phyloP scores from a whole-genome alignment of 202 grass and related monocot species.

The Bolboschoenoplectus hybrid region DNA sequence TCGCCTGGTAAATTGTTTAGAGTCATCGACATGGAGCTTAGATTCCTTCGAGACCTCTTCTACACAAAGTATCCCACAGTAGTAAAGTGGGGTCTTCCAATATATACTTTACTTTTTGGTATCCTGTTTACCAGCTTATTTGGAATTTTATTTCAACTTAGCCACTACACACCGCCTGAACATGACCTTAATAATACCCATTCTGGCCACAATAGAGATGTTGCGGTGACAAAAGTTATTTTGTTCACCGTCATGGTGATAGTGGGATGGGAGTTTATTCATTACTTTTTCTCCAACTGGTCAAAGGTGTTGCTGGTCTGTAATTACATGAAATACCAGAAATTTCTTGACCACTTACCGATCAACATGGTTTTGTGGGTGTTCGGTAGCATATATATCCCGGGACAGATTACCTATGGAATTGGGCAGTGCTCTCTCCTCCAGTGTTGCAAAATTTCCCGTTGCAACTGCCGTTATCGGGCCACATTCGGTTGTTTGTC shows the following conservation, averaged over 20 bases:
- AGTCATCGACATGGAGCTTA: constrained; percentile 28
- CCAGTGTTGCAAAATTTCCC: not conserved
- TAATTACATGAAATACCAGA: not conserved
- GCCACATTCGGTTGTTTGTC: not conserved
- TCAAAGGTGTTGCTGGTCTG: constrained; percentile 9
- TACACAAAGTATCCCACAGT: constrained; percentile 12
- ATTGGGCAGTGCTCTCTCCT: constrained; percentile 26
- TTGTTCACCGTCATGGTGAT: not conserved
- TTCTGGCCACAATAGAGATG: not conserved
- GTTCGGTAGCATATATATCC: not conserved
- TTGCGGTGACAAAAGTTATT: not conserved
- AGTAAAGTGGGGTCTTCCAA: not conserved
- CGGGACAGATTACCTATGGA: not conserved
- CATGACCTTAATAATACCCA: not conserved
- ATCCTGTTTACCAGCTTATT: not conserved
- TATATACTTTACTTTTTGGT: not conserved
- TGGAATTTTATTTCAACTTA: not conserved
- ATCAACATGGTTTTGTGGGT: not conserved
- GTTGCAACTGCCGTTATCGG: not conserved
- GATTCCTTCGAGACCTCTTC: constrained; percentile 27
- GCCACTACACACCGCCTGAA: not conserved
- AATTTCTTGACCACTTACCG: not conserved
- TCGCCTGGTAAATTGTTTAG: not conserved
- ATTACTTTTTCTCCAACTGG: constrained; percentile 9
- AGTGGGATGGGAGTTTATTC: not conserved